phyloP scores from a whole-genome alignment of 805 yeast species.

The Cyberlindnera galapagoensis region DNA sequence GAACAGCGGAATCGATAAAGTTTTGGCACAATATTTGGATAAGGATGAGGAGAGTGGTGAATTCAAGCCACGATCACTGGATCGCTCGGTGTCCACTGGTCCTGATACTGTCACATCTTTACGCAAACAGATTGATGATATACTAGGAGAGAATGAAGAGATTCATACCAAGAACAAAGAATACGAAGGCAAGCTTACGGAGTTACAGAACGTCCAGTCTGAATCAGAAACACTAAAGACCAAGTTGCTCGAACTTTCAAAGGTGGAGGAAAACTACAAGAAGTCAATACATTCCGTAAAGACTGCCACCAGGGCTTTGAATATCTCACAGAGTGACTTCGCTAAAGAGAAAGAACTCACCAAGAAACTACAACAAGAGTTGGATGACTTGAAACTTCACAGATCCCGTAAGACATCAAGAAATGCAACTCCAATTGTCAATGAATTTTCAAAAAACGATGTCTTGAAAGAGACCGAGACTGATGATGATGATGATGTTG shows the following conservation, averaged over 20 bases:
- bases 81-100: neutral
- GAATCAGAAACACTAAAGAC: slow-evolving; percentile 25
- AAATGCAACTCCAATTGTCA: slow-evolving; percentile 21
- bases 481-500: slow-evolving; percentile 27
- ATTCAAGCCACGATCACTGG: slow-evolving; percentile 7
- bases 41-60: slow-evolving; percentile 17
- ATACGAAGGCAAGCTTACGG: slow-evolving; percentile 30
- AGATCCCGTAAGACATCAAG: slow-evolving; percentile 32
- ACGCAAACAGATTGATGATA: slow-evolving; percentile 51
- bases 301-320: slow-evolving; percentile 70
- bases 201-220: slow-evolving; percentile 9
- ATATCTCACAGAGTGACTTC: slow-evolving; percentile 66
- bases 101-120: slow-evolving; percentile 25
- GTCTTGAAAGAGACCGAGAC: slow-evolving; percentile 26
- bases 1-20: slow-evolving; percentile 22
- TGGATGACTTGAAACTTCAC: slow-evolving; percentile 60
- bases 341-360: slow-evolving; percentile 50
- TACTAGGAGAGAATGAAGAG: slow-evolving; percentile 41
- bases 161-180: slow-evolving; percentile 28
- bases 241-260: slow-evolving; percentile 30
- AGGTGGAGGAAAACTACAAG: slow-evolving; percentile 59
- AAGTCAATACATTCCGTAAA: slow-evolving; percentile 66
- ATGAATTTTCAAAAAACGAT: slow-evolving; percentile 17
- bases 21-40: slow-evolving; percentile 23
- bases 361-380: slow-evolving; percentile 52